Percentiles rank a stretch among this genome's conserved stretches.
Conservation (phyloP, 768 basidiomycete genomes). For the Sarcodon sp. region DNA sequence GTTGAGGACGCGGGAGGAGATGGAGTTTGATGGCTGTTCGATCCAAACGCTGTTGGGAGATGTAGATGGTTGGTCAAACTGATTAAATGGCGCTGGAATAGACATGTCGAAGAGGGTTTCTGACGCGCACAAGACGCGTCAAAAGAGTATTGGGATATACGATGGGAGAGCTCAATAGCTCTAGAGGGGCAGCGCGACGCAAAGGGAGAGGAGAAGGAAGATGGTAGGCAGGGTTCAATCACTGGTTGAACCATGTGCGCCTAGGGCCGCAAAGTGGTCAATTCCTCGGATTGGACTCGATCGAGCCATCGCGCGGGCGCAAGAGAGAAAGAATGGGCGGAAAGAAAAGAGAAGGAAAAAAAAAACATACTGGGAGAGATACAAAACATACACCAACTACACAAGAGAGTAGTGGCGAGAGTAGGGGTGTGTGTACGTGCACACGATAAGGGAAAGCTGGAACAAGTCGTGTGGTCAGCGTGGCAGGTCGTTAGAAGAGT, state of each 20-base stretch:
- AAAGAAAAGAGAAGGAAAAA: not conserved
- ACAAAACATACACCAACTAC: slow-evolving; percentile 6
- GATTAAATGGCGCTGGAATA: slow-evolving; percentile 9
- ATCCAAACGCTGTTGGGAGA: slow-evolving; percentile 28
- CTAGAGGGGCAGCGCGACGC: not conserved
- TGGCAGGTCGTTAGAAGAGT: slow-evolving; percentile 11
- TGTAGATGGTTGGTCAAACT: slow-evolving; percentile 10
- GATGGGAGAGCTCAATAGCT: not conserved
- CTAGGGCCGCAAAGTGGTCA: too few relatives aligned
- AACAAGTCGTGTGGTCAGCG: slow-evolving; percentile 12
- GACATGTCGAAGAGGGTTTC: too few relatives aligned
- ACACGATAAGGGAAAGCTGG: slow-evolving; percentile 2
- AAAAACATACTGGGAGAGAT: not conserved
- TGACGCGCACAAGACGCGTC: too few relatives aligned
- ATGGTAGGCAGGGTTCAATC: not conserved
- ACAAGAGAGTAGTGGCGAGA: slow-evolving; percentile 5
- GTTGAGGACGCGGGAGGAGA: slow-evolving; percentile 17
- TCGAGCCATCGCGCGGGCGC: slow-evolving; percentile 3
- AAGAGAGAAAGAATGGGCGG: slow-evolving; percentile 5
- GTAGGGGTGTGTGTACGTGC: slow-evolving; percentile 1
- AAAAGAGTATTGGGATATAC: too few relatives aligned
- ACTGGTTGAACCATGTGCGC: not conserved
- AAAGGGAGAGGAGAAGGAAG: not conserved
- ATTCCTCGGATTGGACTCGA: too few relatives aligned
- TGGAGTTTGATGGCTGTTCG: slow-evolving; percentile 27